Conservation (phyloP, 495 filamentous ascomycete species). For the Podospora conica region DNA sequence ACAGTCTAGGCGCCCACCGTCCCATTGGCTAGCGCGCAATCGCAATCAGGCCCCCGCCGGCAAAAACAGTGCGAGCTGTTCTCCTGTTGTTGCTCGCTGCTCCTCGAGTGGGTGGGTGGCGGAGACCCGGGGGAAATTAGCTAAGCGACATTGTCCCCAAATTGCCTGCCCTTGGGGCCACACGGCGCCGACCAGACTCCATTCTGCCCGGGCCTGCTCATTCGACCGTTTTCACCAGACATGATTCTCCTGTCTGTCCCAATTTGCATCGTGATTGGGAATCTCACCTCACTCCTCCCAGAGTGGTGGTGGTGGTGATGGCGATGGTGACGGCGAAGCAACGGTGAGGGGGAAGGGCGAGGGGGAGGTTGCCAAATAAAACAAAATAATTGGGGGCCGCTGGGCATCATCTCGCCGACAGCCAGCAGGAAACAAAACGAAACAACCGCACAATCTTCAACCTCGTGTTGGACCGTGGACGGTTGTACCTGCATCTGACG, state of each 20-base stretch:
- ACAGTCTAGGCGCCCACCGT: not conserved
- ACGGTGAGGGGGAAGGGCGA: too few relatives aligned
- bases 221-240: conserved; percentile 5
- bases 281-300: too few relatives aligned
- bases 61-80: conserved; percentile 19
- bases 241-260: conserved; percentile 1
- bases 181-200: not conserved
- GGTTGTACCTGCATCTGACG: conserved; percentile 13
- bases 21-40: conserved; percentile 8
- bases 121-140: conserved; percentile 28
- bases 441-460: not conserved
- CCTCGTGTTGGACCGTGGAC: too few relatives aligned
- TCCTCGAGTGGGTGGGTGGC: conserved; percentile 24
- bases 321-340: too few relatives aligned
- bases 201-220: not conserved
- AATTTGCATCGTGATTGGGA: conserved; percentile 1
- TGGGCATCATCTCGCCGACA: not conserved
- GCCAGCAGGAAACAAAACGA: not conserved
- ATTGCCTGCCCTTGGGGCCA: conserved; percentile 8
- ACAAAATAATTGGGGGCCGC: too few relatives aligned
- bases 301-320: too few relatives aligned
- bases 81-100: too few relatives aligned
- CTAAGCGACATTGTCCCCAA: conserved; percentile 35
- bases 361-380: too few relatives aligned
- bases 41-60: conserved; percentile 14